Conservation (phyloP, 768 basidiomycete genomes). For the Russula sp. region DNA sequence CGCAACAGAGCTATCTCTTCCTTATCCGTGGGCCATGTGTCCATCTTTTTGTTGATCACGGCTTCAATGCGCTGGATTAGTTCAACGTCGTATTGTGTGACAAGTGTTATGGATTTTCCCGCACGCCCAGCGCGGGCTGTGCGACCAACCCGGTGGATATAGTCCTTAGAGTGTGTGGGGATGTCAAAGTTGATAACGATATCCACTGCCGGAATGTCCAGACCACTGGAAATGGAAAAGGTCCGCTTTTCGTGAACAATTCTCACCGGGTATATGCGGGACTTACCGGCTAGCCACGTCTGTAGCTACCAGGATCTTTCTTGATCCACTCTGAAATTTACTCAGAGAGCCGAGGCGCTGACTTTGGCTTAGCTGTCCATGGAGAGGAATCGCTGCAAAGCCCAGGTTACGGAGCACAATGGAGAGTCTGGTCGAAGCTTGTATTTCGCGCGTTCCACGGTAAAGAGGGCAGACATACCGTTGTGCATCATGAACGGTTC, state of each 20-base stretch:
- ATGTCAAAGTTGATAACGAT: conserved; percentile 97
- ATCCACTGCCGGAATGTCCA: conserved; percentile 95
- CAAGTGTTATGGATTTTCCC: conserved; percentile 95
- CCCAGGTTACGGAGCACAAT: conserved; percentile 86
- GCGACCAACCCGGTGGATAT: conserved; percentile 96
- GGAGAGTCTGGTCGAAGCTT: conserved; percentile 47
- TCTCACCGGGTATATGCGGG: not conserved
- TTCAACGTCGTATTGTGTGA: conserved; percentile 98
- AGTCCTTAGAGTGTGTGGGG: conserved; percentile 97
- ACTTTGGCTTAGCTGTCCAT: conserved; percentile 92
- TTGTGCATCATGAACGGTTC: conserved; percentile 91
- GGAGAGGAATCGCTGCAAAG: conserved; percentile 91
- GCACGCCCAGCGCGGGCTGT: conserved; percentile 97
- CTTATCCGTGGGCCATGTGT: conserved; percentile 75
- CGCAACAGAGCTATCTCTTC: conserved; percentile 83
- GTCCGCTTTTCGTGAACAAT: not conserved
- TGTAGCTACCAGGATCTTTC: conserved; percentile 88
- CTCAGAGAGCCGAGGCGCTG: conserved; percentile 86
- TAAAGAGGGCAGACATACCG: conserved; percentile 36
- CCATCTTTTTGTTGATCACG: conserved; percentile 89
- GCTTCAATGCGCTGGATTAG: conserved; percentile 90
- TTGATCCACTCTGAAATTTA: conserved; percentile 94
- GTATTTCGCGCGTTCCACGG: not conserved
- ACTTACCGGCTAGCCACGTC: conserved; percentile 89
- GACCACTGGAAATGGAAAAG: conserved; percentile 52